phyloP scores from a whole-genome alignment of 139 green algal genomes.

The Medakamo hakoo region DNA sequence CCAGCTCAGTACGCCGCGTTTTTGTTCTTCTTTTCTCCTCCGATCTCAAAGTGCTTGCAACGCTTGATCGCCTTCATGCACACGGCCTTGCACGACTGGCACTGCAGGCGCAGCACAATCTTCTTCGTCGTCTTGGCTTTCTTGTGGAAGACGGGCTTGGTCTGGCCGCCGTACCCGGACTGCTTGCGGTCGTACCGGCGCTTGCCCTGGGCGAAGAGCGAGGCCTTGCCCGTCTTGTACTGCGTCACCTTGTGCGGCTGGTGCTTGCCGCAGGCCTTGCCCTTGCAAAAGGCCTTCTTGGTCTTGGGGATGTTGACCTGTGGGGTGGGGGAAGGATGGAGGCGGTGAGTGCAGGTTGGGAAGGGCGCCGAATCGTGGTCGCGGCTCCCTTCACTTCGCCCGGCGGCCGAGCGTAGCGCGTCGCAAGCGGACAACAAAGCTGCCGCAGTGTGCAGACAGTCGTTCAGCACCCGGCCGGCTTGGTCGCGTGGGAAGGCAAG shows the following conservation, averaged over 20 bases:
- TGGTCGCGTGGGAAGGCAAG: too few relatives aligned
- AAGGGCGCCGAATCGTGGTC: neutral
- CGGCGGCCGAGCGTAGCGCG: too few relatives aligned
- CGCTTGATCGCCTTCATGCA: conserved; percentile 94
- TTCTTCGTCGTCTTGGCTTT: conserved; percentile 99
- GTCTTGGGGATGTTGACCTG: conserved; percentile 99
- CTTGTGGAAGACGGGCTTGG: conserved; percentile 99
- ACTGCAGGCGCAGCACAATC: conserved; percentile 95
- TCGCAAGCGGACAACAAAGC: too few relatives aligned
- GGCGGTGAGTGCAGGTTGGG: neutral
- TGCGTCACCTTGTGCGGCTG: conserved; percentile 97
- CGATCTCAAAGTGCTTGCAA: conserved; percentile 99
- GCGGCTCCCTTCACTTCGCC: too few relatives aligned
- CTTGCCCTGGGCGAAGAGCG: conserved; percentile 96
- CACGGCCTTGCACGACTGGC: conserved; percentile 82
- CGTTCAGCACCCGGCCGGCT: too few relatives aligned
- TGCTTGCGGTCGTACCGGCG: conserved; percentile 98
- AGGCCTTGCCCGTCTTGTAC: conserved; percentile 99
- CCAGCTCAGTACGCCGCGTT: conserved; percentile 22
- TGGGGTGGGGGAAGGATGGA: neutral
- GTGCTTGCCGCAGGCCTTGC: conserved; percentile 93
- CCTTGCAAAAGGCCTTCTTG: conserved; percentile 96
- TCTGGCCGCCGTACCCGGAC: conserved; percentile 94
- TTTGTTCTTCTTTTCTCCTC: conserved; percentile 62
- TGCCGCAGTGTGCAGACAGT: too few relatives aligned